Evolutionary conservation across 2,329 filamentous ascomycete species (phyloP).

Genomic region (Aspergillus oerlinghausenensis): DNA sequence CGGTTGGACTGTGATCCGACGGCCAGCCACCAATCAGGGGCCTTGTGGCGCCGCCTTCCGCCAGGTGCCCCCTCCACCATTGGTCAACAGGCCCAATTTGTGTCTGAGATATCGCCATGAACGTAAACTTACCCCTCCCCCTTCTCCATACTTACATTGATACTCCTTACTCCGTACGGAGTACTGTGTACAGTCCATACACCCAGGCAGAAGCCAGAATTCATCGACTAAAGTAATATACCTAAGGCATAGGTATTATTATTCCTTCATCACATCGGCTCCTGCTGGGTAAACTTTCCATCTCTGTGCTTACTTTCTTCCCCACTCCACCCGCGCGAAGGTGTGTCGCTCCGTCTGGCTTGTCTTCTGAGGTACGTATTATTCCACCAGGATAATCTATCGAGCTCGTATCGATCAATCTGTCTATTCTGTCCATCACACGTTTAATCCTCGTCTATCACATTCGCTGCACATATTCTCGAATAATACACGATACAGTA

Average conservation of each 20-base stretch:
- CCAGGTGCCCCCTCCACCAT: not conserved
- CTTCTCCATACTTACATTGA: not conserved
- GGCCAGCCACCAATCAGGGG: conserved; percentile 9
- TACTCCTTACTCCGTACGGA: too few relatives aligned
- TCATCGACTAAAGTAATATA: too few relatives aligned
- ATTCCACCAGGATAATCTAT: not conserved
- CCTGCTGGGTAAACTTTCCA: not conserved
- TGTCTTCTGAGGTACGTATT: not conserved
- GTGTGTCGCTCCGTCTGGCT: not conserved
- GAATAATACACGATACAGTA: conserved; percentile 3
- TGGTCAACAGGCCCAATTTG: not conserved
- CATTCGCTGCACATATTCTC: not conserved
- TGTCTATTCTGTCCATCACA: too few relatives aligned
- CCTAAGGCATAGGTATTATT: too few relatives aligned
- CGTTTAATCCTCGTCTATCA: not conserved
- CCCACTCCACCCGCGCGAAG: not conserved
- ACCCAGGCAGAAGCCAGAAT: not conserved
- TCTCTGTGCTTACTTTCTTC: not conserved
- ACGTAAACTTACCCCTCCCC: not conserved
- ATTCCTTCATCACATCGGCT: too few relatives aligned
- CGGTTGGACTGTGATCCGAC: conserved; percentile 1
- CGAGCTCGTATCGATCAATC: too few relatives aligned
- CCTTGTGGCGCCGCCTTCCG: conserved; percentile 12
- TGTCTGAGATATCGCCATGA: too few relatives aligned
- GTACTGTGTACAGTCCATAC: too few relatives aligned